phyloP scores from a whole-genome alignment of 1,284 basidiomycete genomes.

The Irpex rosettiformis region DNA sequence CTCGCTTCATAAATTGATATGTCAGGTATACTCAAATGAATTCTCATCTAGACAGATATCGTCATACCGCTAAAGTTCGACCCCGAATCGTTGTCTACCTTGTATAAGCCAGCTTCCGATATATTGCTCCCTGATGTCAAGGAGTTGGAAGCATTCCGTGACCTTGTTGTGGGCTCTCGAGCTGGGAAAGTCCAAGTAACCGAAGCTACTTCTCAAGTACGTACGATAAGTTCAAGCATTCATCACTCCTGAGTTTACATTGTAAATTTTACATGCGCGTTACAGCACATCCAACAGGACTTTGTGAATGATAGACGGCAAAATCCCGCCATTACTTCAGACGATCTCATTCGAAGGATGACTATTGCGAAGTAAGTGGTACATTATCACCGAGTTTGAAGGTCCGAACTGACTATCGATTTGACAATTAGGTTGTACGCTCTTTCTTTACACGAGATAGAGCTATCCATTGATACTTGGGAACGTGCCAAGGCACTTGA shows the following conservation, averaged over 20 bases:
- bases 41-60: constrained; percentile 45
- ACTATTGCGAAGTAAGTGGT: constrained; percentile 54
- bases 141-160: constrained; percentile 50
- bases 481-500: constrained; percentile 35
- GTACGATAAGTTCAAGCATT: constrained; percentile 2
- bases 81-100: constrained; percentile 10
- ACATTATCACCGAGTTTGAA: not conserved
- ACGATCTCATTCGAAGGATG: constrained; percentile 64
- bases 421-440: constrained; percentile 32
- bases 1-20: constrained; percentile 21
- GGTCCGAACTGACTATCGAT: not conserved
- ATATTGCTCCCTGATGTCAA: constrained; percentile 42
- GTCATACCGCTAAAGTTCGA: constrained; percentile 42
- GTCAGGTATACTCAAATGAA: constrained; percentile 3
- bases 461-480: constrained; percentile 38
- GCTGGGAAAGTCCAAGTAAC: constrained; percentile 47
- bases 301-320: constrained; percentile 61
- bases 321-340: constrained; percentile 43
- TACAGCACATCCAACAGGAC: constrained; percentile 68
- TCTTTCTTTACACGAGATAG: constrained; percentile 29
- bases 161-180: constrained; percentile 47
- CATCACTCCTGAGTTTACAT: no score
- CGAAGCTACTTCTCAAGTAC: constrained; percentile 52
- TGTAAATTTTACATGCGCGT: not conserved
- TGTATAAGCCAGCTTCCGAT: constrained; percentile 47